phyloP scores from a whole-genome alignment of 2,329 filamentous ascomycete genomes.

The Aulographum hederae region DNA sequence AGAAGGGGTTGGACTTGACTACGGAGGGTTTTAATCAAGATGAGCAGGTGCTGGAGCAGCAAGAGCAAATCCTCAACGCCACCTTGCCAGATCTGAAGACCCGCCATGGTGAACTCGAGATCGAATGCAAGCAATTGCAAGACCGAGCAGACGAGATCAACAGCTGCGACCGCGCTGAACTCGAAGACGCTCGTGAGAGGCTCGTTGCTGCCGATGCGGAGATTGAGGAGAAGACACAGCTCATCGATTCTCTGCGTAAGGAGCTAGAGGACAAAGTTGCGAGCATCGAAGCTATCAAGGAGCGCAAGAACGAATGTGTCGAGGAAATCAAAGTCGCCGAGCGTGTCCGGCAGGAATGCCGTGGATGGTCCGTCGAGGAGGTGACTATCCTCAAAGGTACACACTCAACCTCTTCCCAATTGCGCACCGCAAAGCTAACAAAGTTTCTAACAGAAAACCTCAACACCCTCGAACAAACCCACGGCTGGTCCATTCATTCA shows the following conservation, averaged over 20 bases:
- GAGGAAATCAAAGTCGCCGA: slow-evolving; percentile 70
- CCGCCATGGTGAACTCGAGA: slow-evolving; percentile 41
- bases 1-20: slow-evolving; percentile 61
- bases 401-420: too few relatives aligned
- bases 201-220: slow-evolving; percentile 47
- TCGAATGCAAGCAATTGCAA: slow-evolving; percentile 50
- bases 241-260: slow-evolving; percentile 46
- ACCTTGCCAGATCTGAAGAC: slow-evolving; percentile 47
- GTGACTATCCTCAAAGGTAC: slow-evolving; percentile 60
- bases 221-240: slow-evolving; percentile 48
- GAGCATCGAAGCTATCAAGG: slow-evolving; percentile 41
- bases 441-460: too few relatives aligned
- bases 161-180: slow-evolving; percentile 63
- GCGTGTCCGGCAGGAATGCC: slow-evolving; percentile 66
- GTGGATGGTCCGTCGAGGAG: slow-evolving; percentile 74
- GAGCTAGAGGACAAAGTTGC: slow-evolving; percentile 50
- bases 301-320: slow-evolving; percentile 50
- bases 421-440: slow-evolving; percentile 17
- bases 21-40: slow-evolving; percentile 61
- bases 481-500: slow-evolving; percentile 53
- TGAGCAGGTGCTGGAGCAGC: slow-evolving; percentile 43
- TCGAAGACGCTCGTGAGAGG: slow-evolving; percentile 53
- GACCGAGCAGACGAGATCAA: slow-evolving; percentile 56
- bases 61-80: slow-evolving; percentile 48
- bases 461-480: slow-evolving; percentile 42